Conservation (phyloP, 2,329 filamentous ascomycete species). For the Pseudofabraea citricarpa region DNA sequence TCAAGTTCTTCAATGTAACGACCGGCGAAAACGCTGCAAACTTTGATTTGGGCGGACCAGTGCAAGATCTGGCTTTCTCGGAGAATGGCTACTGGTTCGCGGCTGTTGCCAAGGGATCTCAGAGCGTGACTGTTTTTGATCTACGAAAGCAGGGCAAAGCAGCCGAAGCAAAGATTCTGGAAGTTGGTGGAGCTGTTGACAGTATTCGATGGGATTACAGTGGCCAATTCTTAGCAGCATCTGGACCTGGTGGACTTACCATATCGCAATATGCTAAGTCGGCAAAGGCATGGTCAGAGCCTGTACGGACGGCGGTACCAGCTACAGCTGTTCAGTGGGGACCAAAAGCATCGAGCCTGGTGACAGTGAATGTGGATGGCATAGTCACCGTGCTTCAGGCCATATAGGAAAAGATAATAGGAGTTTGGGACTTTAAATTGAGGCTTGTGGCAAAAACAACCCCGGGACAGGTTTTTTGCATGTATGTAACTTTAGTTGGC, state of each 20-base stretch:
- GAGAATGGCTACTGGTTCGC: constrained; percentile 98
- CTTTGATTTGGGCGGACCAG: constrained; percentile 64
- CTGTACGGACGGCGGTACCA: constrained; percentile 69
- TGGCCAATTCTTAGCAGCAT: constrained; percentile 84
- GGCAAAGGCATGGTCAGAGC: constrained; percentile 84
- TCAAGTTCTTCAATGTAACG: constrained; percentile 87
- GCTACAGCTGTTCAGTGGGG: constrained; percentile 77
- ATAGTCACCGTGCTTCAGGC: constrained; percentile 66
- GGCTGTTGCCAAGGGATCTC: constrained; percentile 71
- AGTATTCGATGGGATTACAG: constrained; percentile 89
- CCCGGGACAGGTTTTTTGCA: constrained; percentile 12
- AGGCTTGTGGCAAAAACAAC: constrained; percentile 19
- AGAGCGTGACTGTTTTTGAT: constrained; percentile 82
- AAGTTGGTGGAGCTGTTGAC: constrained; percentile 74
- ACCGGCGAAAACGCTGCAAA: constrained; percentile 71
- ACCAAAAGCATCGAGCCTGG: constrained; percentile 64
- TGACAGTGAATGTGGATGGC: constrained; percentile 72
- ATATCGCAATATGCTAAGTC: constrained; percentile 89
- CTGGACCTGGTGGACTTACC: constrained; percentile 72
- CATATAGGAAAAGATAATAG: constrained; percentile 32
- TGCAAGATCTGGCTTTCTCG: constrained; percentile 78
- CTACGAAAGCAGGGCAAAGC: constrained; percentile 85
- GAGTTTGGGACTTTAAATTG: constrained; percentile 16
- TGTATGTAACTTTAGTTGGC: constrained; percentile 22
- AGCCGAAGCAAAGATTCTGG: constrained; percentile 76